A percentile compares a stretch with the other conserved stretches of the same genome.
phyloP scores from a whole-genome alignment of 2,329 filamentous ascomycete genomes.

The Sclerotinia subarctica region DNA sequence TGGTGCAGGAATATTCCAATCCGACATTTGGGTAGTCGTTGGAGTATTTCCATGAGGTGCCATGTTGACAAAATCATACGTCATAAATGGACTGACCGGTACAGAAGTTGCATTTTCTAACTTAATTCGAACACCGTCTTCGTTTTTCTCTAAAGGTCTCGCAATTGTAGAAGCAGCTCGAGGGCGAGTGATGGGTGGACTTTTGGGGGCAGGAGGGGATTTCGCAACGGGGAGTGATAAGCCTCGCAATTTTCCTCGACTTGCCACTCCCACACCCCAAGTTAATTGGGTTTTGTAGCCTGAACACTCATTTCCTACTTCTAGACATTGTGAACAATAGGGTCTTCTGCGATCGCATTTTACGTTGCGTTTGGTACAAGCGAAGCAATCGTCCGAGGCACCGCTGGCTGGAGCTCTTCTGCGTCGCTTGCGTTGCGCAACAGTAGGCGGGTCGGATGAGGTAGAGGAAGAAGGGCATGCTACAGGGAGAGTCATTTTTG shows the following conservation, averaged over 20 bases:
- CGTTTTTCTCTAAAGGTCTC: conserved; percentile 25
- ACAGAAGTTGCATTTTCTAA: conserved; percentile 31
- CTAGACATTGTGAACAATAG: conserved; percentile 92
- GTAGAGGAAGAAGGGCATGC: conserved; percentile 36
- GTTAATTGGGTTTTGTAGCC: conserved; percentile 97
- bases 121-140: conserved; percentile 38
- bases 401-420: conserved; percentile 85
- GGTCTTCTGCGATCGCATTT: conserved; percentile 89
- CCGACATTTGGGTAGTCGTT: conserved; percentile 32
- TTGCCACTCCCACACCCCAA: conserved; percentile 94
- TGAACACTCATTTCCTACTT: conserved; percentile 86
- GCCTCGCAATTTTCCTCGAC: conserved; percentile 88
- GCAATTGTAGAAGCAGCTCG: conserved; percentile 34
- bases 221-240: conserved; percentile 71
- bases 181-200: conserved; percentile 33
- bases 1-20: conserved; percentile 37
- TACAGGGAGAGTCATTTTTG: conserved; percentile 38
- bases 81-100: conserved; percentile 36
- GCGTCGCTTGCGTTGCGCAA: conserved; percentile 59
- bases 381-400: conserved; percentile 91
- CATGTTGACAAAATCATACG: conserved; percentile 43
- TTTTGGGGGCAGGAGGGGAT: conserved; percentile 47
- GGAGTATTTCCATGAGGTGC: conserved; percentile 35
- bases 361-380: conserved; percentile 77
- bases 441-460: conserved; percentile 34